Evolutionary conservation across 106 monocot genomes (phyloP), one percentile per base, ranked within the genome.

Genomic region (Amphibolis antarctica): DNA sequence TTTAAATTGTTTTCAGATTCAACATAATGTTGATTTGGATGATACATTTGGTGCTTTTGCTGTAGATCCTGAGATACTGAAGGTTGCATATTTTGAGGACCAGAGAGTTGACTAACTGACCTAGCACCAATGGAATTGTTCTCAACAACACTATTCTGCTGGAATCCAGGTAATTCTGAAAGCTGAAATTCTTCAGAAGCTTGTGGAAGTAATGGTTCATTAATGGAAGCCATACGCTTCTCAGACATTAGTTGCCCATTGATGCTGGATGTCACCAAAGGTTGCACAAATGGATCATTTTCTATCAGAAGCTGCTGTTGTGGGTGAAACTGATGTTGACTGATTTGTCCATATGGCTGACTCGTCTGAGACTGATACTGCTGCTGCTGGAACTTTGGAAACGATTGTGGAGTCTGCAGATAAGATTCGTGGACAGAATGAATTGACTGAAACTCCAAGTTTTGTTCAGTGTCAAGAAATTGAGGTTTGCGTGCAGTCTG

Each of bases 361-460:
- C 50, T 74, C 56, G 75, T 59, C 47, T 78, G 85, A 61, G 71
- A 63, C 51, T 73, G 81, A 64, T 75, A 75, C 59, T 80, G 72
- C 67, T 79, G 78, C 17, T 64, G 74, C 28, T 84, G 79, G 59
- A 69, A 63, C 28, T 76, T 75, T 64, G 66, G 81, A 53, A 76
- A 64, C 28, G 77, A 78, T 42, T 83, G 82, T 12, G 82, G 84
- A 7, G 75, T 54, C 60, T 81, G 82, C 48, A 78, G 13, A 9
- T 74, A 24, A 59, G 79, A 79, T 52, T 83, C 79, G 20, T 49
- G 74, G 20, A 49, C 23, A 63, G 79, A 53, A 21, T 76, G 80
- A 17, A 69, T 45, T 55, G 88, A 15, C 45, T 83, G 89, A 43
- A 81, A 79, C 62, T 79, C 83, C 83, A 83, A 72, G 46, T 78